Evolutionary conservation across 495 filamentous ascomycete species (phyloP), one percentile per base, ranked within the genome.

Genomic region (Rhypophila decipiens): DNA sequence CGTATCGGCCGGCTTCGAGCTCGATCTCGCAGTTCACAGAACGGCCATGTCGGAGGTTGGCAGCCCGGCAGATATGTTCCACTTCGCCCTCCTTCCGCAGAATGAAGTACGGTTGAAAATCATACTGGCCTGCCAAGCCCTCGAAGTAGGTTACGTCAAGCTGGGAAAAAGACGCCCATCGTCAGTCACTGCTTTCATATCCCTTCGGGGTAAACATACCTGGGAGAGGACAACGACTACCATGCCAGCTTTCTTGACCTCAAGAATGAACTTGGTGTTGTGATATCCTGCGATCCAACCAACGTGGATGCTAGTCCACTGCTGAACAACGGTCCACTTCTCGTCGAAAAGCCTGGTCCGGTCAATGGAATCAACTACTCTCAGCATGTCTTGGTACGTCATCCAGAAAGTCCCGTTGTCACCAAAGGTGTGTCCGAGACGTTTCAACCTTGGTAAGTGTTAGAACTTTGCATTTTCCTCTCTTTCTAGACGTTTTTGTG

Each of bases 291-390:
- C 76, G 17, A 77, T 79, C 84, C 85, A 52, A 19, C 49, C 49
- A 12, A 52, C 49, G 24, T 52, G 42, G 27, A 52, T 37, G 29
- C 39, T 44, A n/a, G 49, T 24, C 42, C 42, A 52, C n/a, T 46
- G 43, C 43, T 52, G 43, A 1, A 82, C 78, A 27, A 90, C 72
- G 2, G 72, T 80, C 86, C 86, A 90, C 24, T 80, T 76, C 11
- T 75, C 65, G 18, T 82, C 81, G 49, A 90, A 88, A 0, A 90
- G 74, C 13, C 86, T 74, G 2, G 86, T 90, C 12, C 87, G 79
- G 56, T 88, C 79, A 37, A 90, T 77, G 48, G 75, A 76, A 42
- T 77, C 71, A 49, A 86, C 90, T 44, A 84, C 82, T 44, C 76
- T 74, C 3, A 90, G 71, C 18, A 90, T 72, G 53, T 90, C 86